A percentile compares a stretch with the other conserved stretches of the same genome.
Conservation (phyloP, 345 rosid genomes). For the Euphorbia tirucalli region DNA sequence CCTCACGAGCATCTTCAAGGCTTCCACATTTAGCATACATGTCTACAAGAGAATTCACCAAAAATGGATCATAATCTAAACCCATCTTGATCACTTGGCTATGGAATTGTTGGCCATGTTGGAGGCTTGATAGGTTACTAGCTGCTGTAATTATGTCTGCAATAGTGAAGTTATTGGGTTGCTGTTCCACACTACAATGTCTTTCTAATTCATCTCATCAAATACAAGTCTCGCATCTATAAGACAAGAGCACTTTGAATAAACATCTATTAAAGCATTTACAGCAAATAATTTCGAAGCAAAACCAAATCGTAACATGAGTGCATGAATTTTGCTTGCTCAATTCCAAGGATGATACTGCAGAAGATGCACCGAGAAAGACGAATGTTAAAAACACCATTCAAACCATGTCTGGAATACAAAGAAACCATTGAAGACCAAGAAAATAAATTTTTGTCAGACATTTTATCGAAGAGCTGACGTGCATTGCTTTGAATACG, state of each 20-base stretch:
- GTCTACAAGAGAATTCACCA: constrained; percentile 57
- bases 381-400: constrained; percentile 60
- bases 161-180: constrained; percentile 58
- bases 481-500: constrained; percentile 35
- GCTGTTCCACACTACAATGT: constrained; percentile 69
- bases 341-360: constrained; percentile 42
- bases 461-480: constrained; percentile 53
- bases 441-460: constrained; percentile 55
- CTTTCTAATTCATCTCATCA: constrained; percentile 59
- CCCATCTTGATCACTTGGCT: constrained; percentile 46
- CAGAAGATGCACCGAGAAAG: constrained; percentile 61
- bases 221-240: constrained; percentile 59
- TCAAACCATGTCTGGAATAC: constrained; percentile 44
- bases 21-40: constrained; percentile 86
- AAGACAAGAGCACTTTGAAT: constrained; percentile 54
- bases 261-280: constrained; percentile 63
- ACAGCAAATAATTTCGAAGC: constrained; percentile 46
- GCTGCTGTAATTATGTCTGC: constrained; percentile 60
- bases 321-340: constrained; percentile 68
- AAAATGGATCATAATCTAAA: constrained; percentile 46
- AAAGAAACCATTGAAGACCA: constrained; percentile 79
- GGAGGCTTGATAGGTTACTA: constrained; percentile 65
- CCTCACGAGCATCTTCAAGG: constrained; percentile 49
- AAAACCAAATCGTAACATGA: constrained; percentile 54
- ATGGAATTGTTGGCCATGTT: constrained; percentile 63